Base-by-base conservation (phyloP, 78 protist species). In the Emiliania huxleyi region DNA sequence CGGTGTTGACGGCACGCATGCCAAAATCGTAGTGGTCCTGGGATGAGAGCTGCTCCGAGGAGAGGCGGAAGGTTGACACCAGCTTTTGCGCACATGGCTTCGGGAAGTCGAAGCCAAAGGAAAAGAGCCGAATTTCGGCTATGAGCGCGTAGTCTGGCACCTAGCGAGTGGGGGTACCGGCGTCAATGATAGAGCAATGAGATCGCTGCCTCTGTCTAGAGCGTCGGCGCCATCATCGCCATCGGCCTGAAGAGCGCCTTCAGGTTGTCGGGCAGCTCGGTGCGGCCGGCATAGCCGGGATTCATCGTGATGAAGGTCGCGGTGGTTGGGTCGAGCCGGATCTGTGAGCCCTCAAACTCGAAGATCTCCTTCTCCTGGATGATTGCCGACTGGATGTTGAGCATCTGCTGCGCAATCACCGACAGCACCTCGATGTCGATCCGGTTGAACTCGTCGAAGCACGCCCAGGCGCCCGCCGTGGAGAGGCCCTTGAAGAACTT, bases 1-100 rank as follows among this genome's bases (percentile, higher is more conserved):
- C 98, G 1, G 98, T 94, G 87, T 96, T 96, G 69, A 97, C 98
- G 26, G 98, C 98, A 4, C 98, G 94, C 98, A 96, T 97, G n/a
- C 98, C 98, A 37, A 95, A 96, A 87, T 96, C 44, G 91, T 96
- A 96, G 93, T 96, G 98, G 52, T 84, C 93, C 77, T 96, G 98
- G 44, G 95, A 45, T 25, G 95, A 92, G 69, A 96, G 95, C 93
- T 96, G 98, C 94, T 95, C 97, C 29, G 96, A 95, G 48, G 96
- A 94, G 48, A 96, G 94, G 42, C 84, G 91, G 95, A 95, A 96
- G 49, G 97, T 96, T 43, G 94, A 75, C 12, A 93, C 96, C 56
- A 95, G 95, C 93, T 95, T 95, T 42, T 45, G 35, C n/a, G 96
- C 77, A 21, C 95, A 91, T 21, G n/a, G 85, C 55, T 33, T 56